Base-by-base conservation (phyloP, 2,329 filamentous ascomycete species). In the Sclerotinia trifoliorum region DNA sequence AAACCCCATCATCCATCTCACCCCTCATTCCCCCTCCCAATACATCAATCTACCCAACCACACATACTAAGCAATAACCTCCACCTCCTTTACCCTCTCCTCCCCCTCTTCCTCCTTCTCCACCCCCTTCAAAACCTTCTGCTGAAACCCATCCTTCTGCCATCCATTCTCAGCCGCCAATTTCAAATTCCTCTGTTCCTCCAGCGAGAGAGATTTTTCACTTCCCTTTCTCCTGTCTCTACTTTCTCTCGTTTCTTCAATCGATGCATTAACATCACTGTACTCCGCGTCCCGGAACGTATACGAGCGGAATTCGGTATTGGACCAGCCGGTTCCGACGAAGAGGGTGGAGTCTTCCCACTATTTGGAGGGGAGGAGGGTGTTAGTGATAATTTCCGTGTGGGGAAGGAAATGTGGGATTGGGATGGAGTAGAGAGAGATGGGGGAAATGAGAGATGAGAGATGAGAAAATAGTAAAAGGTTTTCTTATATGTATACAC, bases 341-440 rank as follows among this genome's bases (percentile, higher is more conserved):
- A 74, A 74, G 60, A 69, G 71, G 19, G 70, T 69, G 39, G 70
- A 66, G 3, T 88, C 90, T 66, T 87, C 82, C 87, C 56, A 67
- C 64, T 66, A 15, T 51, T 35, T 4, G 2, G 4, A 11, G 2
- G 29, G 29, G 10, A 15, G 4, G 32, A 10, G 44, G 26, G 17
- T 26, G 44, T 61, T 51, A 21, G 24, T 15, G 4, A 19, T n/a
- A n/a, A 42, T 62, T 15, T 44, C 1, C 17, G 15, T 46, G 19
- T 51, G 4, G 19, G 3, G 21, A 11, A 6, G 19, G 54, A 17
- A 42, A 4, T 42, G 39, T 13, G 11, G 1, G 39, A 39, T 39
- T 5, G 32, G 32, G 19, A 57, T 58, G 5, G 17, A 21, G 39
- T n/a, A 26, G 44, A 15, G 4, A 35, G 19, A 2, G 15, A 35